Base-by-base conservation (phyloP, 768 basidiomycete genomes). In the Pulveroboletus sp. region DNA sequence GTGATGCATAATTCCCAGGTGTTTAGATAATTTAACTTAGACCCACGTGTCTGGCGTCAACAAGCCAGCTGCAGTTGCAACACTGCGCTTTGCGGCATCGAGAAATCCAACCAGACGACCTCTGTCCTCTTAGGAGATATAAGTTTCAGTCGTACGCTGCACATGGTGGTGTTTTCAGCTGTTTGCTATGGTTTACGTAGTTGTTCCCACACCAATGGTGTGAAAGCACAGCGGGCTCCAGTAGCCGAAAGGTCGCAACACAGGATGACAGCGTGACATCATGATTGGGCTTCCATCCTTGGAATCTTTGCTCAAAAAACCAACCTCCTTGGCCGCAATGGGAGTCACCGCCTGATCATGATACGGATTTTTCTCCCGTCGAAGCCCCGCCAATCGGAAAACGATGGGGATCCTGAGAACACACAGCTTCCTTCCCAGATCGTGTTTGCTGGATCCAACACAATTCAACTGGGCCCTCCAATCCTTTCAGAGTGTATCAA, bases 151-250 rank as follows among this genome's bases (percentile, higher is more conserved):
- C 43, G 38, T 20, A 13, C 16, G 5, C 31, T 6, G 16, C 16
- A 30, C 30, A 23, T 23, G 23, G 20, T 23, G n/a, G 41, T 38
- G 37, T 53, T 52, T 35, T 27, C 35, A 14, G 8, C 1, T 30
- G 40, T 42, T 50, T 43, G 47, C 2, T n/a, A n/a, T 2, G 8
- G 24, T 24, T 43, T 35, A 39, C 19, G 27, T 43, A 43, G 13
- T 39, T 22, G 20, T 43, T 31, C 51, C 41, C 49, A 52, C 51
- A 43, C 51, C 51, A 52, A 36, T n/a, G n/a, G n/a, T n/a, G n/a
- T n/a, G n/a, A n/a, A n/a, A n/a, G n/a, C n/a, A n/a, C n/a, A n/a
- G n/a, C n/a, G n/a, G n/a, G n/a, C 19, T 6, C 35, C 34, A 35
- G 2, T 19, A 16, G 45, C 45, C 45, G 17, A 45, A 45, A 45